Percentiles rank a stretch among this genome's conserved stretches.
These are phyloP conservation scores for Microbotryum lychnidis-dioicae DNA, from an alignment of 1,284 basidiomycete genomes.

Conservation along the genomic window DNA sequence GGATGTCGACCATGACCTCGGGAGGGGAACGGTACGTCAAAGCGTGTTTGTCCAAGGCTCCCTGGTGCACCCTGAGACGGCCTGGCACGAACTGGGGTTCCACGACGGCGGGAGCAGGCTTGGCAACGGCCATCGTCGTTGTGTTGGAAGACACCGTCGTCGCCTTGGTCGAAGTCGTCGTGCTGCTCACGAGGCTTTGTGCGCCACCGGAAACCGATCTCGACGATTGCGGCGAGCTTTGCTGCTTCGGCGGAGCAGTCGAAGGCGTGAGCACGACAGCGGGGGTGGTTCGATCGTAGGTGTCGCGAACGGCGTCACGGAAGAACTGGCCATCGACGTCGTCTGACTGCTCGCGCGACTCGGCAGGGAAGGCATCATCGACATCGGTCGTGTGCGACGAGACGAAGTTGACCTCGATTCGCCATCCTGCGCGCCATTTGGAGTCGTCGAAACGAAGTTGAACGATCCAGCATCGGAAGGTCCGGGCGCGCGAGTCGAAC, in stretches of 20 bases:
- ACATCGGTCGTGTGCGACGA: neutral
- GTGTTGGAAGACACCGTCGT: constrained; percentile 14
- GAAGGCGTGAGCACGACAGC: constrained; percentile 14
- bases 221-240: constrained; percentile 33
- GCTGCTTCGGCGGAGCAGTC: neutral
- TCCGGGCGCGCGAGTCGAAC: constrained; percentile 20
- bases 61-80: constrained; percentile 70
- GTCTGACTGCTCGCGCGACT: neutral
- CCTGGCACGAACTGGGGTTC: neutral
- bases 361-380: neutral
- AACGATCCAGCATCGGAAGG: neutral
- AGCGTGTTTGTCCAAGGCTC: constrained; percentile 84
- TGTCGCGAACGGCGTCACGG: neutral
- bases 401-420: constrained; percentile 1
- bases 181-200: constrained; percentile 33
- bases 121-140: neutral
- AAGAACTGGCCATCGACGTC: neutral
- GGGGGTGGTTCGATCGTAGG: neutral
- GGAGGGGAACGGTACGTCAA: constrained; percentile 76
- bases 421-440: constrained; percentile 27
- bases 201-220: constrained; percentile 36
- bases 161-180: constrained; percentile 14
- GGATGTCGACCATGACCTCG: constrained; percentile 78
- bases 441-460: constrained; percentile 14
- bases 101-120: neutral